phyloP scores from a whole-genome alignment of 2,329 filamentous ascomycete species.

The Clonostachys byssicola region DNA sequence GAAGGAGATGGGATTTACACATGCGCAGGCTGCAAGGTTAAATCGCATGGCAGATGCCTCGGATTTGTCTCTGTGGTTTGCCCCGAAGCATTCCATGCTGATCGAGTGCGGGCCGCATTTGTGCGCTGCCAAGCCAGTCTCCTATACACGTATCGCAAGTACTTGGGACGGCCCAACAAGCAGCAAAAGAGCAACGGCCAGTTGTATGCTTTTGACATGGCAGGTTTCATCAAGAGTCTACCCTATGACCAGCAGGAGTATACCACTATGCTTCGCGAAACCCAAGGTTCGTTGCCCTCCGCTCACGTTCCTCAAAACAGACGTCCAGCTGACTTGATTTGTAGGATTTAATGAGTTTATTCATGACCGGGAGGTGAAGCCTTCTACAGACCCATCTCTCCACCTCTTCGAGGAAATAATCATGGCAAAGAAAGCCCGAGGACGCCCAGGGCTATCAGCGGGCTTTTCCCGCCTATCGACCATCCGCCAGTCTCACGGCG shows the following conservation, averaged over 20 bases:
- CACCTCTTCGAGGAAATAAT: conserved; percentile 83
- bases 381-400: conserved; percentile 58
- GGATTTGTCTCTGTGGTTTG: conserved; percentile 62
- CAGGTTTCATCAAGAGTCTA: conserved; percentile 59
- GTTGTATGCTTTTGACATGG: conserved; percentile 61
- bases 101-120: conserved; percentile 60
- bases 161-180: conserved; percentile 53
- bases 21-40: conserved; percentile 60
- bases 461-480: conserved; percentile 61
- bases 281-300: conserved; percentile 41
- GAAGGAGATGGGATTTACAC: conserved; percentile 70
- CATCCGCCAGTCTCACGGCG: conserved; percentile 51
- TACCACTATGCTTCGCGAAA: conserved; percentile 59
- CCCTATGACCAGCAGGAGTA: conserved; percentile 65
- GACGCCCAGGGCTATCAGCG: conserved; percentile 60
- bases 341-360: conserved; percentile 74
- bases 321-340: conserved; percentile 1
- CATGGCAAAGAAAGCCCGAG: conserved; percentile 68
- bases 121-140: conserved; percentile 63
- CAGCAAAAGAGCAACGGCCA: conserved; percentile 59
- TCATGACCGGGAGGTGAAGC: conserved; percentile 69
- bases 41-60: conserved; percentile 56
- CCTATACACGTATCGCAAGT: conserved; percentile 62
- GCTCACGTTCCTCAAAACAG: neutral
- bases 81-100: conserved; percentile 55